Base-by-base conservation (phyloP, 2,329 filamentous ascomycete species). In the Colletotrichum tofieldiae region DNA sequence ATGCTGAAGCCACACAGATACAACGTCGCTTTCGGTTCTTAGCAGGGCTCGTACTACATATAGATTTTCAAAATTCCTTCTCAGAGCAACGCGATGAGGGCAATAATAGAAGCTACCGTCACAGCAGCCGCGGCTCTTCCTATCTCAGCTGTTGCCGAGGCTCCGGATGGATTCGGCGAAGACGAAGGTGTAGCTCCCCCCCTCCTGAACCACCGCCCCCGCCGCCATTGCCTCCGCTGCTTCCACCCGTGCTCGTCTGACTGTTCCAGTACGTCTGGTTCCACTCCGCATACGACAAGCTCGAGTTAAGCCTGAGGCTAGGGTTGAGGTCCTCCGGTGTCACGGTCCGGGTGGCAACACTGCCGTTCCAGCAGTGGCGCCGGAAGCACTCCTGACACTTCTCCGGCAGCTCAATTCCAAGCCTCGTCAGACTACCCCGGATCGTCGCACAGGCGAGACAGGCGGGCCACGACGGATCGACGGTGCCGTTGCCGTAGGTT, bases 401-500 rank as follows among this genome's bases (percentile, higher is more conserved):
- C 3, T 39, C 63, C 0, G 78, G 78, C 5, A 76, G 3, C 1
- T 75, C 63, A 1, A 77, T 66, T 5, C 62, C 58, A 3, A 68
- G 41, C 0, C 78, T 72, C 72, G 88, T 84, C 69, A 95, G 86
- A 71, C 91, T 94, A 60, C 94, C 88, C 65, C 87, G 89, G 23
- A 98, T 84, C 4, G 96, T 90, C 0, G 94, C 95, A 80, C 95
- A 98, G 5, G 90, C 93, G 1, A 96, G 91, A 77, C 95, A 98
- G 0, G 90, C 86, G 0, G 91, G 86, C 94, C 95, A 98, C 58
- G 91, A 81, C 0, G 81, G 76, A 78, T 96, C 92, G 1, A 91
- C 77, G 0, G 93, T 94, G 41, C 88, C 90, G 80, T 97, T 97
- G 56, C 88, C 94, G 84, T 91, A 90, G 0, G 94, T 97, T 1